Base-by-base conservation (phyloP, 1,284 basidiomycete genomes). In the Ganoderma lucidum region DNA sequence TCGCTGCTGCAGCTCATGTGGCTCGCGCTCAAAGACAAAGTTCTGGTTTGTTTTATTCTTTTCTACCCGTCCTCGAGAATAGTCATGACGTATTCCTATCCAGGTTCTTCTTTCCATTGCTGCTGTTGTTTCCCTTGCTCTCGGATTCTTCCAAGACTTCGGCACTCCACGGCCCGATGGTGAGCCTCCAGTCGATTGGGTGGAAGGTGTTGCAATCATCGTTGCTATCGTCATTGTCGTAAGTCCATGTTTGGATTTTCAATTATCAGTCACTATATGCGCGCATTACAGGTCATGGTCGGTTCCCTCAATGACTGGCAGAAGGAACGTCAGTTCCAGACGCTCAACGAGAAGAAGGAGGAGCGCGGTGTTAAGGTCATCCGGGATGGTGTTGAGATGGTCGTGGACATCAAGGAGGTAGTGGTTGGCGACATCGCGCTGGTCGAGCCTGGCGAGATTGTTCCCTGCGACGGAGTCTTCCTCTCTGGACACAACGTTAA, bases 201-300 rank as follows among this genome's bases (percentile, higher is more conserved):
- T 99, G 4, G 97, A 99, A 83, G 98, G 98, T 77, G 96, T 99
- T 15, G 96, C 97, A 8, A 99, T 99, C 78, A 90, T 98, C 75
- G 88, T 96, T 66, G 98, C 98, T 6, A 90, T 96, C 64, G 73
- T 88, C 63, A 95, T 96, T 71, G 95, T 98, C 72, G 92, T 91
- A 80, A 68, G 89, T 83, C 28, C 19, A 17, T 41, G n/a, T 53
- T n/a, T 17, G 8, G 17, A 0, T 23, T 56, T 17, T 15, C 12
- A 28, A 9, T 30, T 12, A n/a, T 44, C 17, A 3, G n/a, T 23
- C 10, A 45, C 39, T 62, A 23, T 44, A 68, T 53, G 42, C 45
- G 32, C 37, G n/a, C 15, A 3, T 19, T 53, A 17, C 59, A 92
- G 90, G 90, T 97, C 71, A 81, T 95, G 55, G 94, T 97, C 63